Evolutionary conservation across 495 filamentous ascomycete genomes (phyloP).

Genomic region (Talaromyces liani): DNA sequence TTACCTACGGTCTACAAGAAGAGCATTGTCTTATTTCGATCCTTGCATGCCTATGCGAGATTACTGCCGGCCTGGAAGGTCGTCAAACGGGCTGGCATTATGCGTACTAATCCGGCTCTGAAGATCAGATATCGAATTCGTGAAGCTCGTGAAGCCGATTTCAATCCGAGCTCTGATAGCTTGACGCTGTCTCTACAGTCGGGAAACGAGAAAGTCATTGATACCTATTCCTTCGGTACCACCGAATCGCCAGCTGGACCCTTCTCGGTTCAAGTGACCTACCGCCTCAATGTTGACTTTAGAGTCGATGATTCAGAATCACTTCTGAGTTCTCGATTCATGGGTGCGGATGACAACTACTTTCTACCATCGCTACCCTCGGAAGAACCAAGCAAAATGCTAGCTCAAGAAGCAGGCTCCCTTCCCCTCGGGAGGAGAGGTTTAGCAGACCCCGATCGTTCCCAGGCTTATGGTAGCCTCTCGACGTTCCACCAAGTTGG

Average conservation of each 20-base stretch:
- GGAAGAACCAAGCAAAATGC: constrained; percentile 27
- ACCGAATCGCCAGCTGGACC: constrained; percentile 80
- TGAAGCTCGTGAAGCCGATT: constrained; percentile 27
- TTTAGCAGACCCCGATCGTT: constrained; percentile 51
- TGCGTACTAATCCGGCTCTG: constrained; percentile 52
- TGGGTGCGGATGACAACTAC: constrained; percentile 82
- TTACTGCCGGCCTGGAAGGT: constrained; percentile 87
- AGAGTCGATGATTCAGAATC: constrained; percentile 86
- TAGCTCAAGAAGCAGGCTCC: constrained; percentile 62
- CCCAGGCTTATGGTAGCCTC: constrained; percentile 83
- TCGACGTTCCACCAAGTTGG: constrained; percentile 87
- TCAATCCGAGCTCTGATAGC: constrained; percentile 46
- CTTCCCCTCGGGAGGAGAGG: constrained; percentile 47
- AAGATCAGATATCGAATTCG: constrained; percentile 74
- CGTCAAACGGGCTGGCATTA: constrained; percentile 61
- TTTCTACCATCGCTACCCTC: constrained; percentile 65
- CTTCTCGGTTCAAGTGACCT: constrained; percentile 71
- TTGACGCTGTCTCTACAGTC: constrained; percentile 67
- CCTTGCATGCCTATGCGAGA: constrained; percentile 76
- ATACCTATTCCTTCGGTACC: constrained; percentile 67
- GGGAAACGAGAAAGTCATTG: constrained; percentile 57
- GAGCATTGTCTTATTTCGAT: constrained; percentile 87
- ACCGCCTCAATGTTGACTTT: constrained; percentile 84
- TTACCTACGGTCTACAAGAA: constrained; percentile 94
- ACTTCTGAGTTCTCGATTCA: constrained; percentile 87